These are phyloP conservation scores for Laguncularia racemosa DNA, from an alignment of 345 rosid species.

Conservation along the genomic window DNA sequence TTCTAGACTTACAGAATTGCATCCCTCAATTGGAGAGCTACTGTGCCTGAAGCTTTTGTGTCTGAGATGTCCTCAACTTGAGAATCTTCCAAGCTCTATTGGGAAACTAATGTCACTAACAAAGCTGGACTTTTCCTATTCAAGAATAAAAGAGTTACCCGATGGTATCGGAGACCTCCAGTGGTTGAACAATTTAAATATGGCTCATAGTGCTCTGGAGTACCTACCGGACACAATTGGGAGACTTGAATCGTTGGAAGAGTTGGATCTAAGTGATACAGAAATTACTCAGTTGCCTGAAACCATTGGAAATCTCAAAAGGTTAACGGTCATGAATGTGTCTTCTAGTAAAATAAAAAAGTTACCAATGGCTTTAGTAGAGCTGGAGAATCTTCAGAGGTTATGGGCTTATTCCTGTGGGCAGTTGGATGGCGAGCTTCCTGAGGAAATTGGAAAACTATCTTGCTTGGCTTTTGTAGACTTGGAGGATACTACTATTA, in stretches of 20 bases:
- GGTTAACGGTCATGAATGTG: background rate
- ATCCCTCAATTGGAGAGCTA: background rate
- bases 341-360: background rate
- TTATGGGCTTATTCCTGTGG: background rate
- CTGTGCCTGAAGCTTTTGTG: background rate
- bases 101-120: background rate
- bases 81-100: background rate
- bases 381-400: background rate
- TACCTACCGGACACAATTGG: too few species aligned
- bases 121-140: background rate
- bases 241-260: too few species aligned
- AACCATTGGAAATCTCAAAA: background rate
- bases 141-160: background rate
- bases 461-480: background rate
- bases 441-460: background rate
- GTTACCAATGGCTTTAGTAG: background rate
- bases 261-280: too few species aligned
- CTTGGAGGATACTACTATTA: background rate
- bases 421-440: background rate
- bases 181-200: too few species aligned
- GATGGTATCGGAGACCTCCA: background rate
- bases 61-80: background rate
- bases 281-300: too few species aligned
- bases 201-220: too few species aligned
- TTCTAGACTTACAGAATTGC: background rate